These are phyloP conservation scores for Curvularia hawaiiensis DNA, from an alignment of 2,329 filamentous ascomycete species.

Conservation along the genomic window DNA sequence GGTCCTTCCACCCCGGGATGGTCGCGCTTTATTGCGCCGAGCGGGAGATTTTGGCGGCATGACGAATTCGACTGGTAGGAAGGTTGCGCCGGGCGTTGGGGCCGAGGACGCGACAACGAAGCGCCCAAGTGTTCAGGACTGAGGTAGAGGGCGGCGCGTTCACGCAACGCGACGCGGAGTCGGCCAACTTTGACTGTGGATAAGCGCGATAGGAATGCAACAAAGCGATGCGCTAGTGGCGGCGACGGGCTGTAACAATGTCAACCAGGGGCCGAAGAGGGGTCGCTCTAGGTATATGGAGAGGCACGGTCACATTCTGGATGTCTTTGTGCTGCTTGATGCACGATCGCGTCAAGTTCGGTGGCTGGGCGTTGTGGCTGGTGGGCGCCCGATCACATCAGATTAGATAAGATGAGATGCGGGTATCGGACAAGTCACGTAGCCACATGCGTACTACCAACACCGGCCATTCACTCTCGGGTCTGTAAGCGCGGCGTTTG, in stretches of 20 bases:
- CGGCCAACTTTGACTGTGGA: background rate
- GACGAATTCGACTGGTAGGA: background rate
- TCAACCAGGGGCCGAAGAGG: background rate
- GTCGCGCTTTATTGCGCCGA: slow-evolving; percentile 40
- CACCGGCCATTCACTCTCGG: slow-evolving; percentile 2
- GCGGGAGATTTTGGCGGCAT: slow-evolving; percentile 33
- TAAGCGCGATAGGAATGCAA: slow-evolving; percentile 17
- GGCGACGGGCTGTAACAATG: background rate
- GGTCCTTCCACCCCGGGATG: slow-evolving; percentile 37
- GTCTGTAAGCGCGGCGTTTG: slow-evolving; percentile 3
- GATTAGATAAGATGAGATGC: slow-evolving; percentile 13
- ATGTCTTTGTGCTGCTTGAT: slow-evolving; percentile 14
- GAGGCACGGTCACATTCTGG: slow-evolving; percentile 18
- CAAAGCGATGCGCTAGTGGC: background rate
- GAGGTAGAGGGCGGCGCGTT: slow-evolving; percentile 6
- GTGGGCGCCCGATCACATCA: slow-evolving; percentile 1
- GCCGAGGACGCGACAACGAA: background rate
- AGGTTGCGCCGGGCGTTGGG: background rate
- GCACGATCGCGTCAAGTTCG: slow-evolving; percentile 11
- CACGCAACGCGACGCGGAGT: slow-evolving; percentile 2
- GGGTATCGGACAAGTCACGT: slow-evolving; percentile 35
- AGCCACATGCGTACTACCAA: slow-evolving; percentile 22
- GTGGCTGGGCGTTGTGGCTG: slow-evolving; percentile 38
- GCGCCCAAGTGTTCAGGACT: background rate
- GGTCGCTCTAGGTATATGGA: slow-evolving; percentile 12